Conservation (phyloP, 768 basidiomycete genomes). For the Lactifluus subvellereus region DNA sequence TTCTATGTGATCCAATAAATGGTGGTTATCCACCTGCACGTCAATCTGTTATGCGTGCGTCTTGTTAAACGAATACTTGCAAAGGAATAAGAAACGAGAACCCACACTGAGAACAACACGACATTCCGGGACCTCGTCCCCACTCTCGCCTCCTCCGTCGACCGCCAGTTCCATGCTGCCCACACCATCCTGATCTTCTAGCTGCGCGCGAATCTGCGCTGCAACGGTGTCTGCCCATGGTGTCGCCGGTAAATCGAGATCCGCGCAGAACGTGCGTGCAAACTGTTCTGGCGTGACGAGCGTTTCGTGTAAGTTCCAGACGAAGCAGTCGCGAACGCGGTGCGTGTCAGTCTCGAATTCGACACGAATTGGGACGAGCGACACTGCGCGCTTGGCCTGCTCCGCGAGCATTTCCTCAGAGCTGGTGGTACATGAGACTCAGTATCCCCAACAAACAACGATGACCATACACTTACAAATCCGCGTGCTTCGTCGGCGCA, state of each 20-base stretch:
- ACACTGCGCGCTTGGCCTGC: conserved; percentile 49
- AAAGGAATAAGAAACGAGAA: conserved; percentile 19
- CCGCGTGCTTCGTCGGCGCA: conserved; percentile 58
- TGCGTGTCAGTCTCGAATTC: conserved; percentile 92
- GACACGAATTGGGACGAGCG: conserved; percentile 87
- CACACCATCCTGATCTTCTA: conserved; percentile 84
- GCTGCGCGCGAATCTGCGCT: conserved; percentile 81
- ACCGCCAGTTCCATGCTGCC: conserved; percentile 69
- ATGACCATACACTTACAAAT: conserved; percentile 54
- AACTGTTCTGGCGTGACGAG: conserved; percentile 82
- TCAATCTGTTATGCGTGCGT: conserved; percentile 65
- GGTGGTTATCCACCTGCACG: conserved; percentile 89
- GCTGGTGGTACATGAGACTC: conserved; percentile 36
- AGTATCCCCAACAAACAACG: conserved; percentile 4
- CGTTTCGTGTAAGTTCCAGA: conserved; percentile 92
- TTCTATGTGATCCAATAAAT: conserved; percentile 92
- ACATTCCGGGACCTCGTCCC: conserved; percentile 59
- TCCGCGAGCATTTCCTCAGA: conserved; percentile 55
- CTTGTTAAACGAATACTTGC: conserved; percentile 1
- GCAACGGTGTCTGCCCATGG: conserved; percentile 76
- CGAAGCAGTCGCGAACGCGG: conserved; percentile 89
- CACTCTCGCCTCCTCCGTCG: conserved; percentile 47
- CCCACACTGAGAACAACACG: conserved; percentile 75
- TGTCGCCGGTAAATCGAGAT: conserved; percentile 67
- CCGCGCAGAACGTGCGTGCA: conserved; percentile 79